Base-by-base conservation (phyloP, 768 basidiomycete genomes). In the Dentipellis fragilis region DNA sequence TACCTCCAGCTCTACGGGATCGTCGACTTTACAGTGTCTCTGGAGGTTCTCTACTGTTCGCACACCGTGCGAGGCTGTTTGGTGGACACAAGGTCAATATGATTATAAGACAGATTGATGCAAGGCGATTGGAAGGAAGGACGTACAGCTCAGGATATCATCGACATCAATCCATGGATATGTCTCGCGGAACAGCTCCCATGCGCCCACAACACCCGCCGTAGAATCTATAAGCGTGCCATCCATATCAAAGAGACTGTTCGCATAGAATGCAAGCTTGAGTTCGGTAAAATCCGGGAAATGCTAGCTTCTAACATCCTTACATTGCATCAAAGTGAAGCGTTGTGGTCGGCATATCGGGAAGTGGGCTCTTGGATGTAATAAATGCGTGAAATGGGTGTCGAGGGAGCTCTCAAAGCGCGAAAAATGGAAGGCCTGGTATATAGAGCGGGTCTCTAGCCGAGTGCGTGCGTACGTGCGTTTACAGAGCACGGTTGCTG, bases 201-300 rank as follows among this genome's bases (percentile, higher is more conserved):
- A 94, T 37, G 90, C 89, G 23, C 85, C 88, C 23, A 80, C 71
- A 35, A 94, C 89, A 45, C 88, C 90, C 34, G 81, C 80, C 10
- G 87, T 92, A 17, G 89, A 92, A 66, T 93, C 87, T 60, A 88
- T 76, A 51, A 89, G 73, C 36, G 87, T 92, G 54, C 87, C 87
- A 66, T 89, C 87, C 87, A 89, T 89, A 66, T 89, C 87, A 64
- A 88, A 88, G 12, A 89, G 72, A 56, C 87, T 88, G 29, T 10
- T 10, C 14, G 9, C 49, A 22, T 23, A 16, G 39, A 38, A 19
- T 16, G 9, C 42, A n/a, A 45, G 19, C 8, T 45, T 9, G 4
- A 9, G 14, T 45, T 11, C n/a, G 14, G n/a, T 17, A 16, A 9
- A 16, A 10, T 12, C 4, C 7, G n/a, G 2, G 14, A 2, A 4